A percentile compares a stretch with the other conserved stretches of the same genome.
These are phyloP conservation scores for Camellia granthamiana DNA, from an alignment of 148 eudicot genomes.

Conservation along the genomic window DNA sequence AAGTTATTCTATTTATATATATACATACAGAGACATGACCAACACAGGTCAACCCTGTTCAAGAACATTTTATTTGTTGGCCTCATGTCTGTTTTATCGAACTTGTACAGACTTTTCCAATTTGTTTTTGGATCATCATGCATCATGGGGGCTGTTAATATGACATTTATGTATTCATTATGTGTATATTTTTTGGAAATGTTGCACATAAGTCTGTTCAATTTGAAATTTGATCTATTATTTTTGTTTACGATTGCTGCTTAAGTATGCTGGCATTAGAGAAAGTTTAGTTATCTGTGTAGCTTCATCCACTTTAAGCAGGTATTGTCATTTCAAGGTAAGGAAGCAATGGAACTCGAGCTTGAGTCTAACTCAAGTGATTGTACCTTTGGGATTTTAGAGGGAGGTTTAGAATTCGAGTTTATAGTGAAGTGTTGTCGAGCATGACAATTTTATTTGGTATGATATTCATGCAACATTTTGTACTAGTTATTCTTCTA, in stretches of 20 bases:
- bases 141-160: slow-evolving; percentile 1
- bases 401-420: too few relatives aligned
- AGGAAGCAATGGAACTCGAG: too few relatives aligned
- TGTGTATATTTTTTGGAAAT: slow-evolving; percentile 6
- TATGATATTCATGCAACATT: too few relatives aligned
- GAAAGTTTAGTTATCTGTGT: background rate
- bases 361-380: too few relatives aligned
- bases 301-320: background rate
- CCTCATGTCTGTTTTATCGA: slow-evolving; percentile 17
- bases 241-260: background rate
- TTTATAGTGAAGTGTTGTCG: too few relatives aligned
- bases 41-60: background rate
- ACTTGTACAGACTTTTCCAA: slow-evolving; percentile 33
- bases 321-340: background rate
- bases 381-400: too few relatives aligned
- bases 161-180: background rate
- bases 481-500: too few relatives aligned
- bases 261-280: background rate
- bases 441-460: too few relatives aligned
- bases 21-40: slow-evolving; percentile 15
- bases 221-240: background rate
- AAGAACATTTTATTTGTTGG: slow-evolving; percentile 22
- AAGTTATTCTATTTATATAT: slow-evolving; percentile 2
- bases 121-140: background rate
- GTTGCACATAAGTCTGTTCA: slow-evolving; percentile 6